Evolutionary conservation across 495 filamentous ascomycete genomes (phyloP).

Genomic region (Tuber indicum): DNA sequence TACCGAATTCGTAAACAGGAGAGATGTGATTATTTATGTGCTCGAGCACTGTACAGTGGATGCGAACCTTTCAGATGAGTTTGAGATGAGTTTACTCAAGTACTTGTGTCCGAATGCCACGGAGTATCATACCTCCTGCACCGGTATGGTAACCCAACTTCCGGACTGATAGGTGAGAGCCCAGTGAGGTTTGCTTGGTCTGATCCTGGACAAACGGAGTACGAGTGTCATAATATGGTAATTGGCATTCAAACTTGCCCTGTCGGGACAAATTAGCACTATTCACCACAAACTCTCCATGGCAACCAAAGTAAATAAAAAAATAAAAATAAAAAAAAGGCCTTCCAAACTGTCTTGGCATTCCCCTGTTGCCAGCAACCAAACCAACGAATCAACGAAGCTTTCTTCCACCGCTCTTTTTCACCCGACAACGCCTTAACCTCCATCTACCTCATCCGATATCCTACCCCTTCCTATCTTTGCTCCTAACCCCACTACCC

Average conservation of each 20-base stretch:
- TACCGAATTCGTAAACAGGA: not conserved
- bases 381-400: constrained; percentile 17
- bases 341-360: constrained; percentile 18
- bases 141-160: not conserved
- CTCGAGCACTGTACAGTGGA: not conserved
- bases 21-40: not conserved
- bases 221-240: too few relatives aligned
- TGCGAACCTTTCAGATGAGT: not conserved
- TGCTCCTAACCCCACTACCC: not conserved
- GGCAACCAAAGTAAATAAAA: not conserved
- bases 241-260: not conserved
- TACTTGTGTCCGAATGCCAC: too few relatives aligned
- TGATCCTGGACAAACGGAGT: not conserved
- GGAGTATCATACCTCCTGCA: not conserved
- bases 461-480: not conserved
- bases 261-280: not conserved
- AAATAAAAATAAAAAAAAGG: not conserved
- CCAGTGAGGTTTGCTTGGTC: not conserved
- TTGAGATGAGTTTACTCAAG: not conserved
- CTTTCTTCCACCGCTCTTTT: not conserved
- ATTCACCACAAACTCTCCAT: not conserved
- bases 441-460: not conserved
- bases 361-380: constrained; percentile 20
- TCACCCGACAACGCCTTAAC: not conserved
- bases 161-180: too few relatives aligned